A percentile compares a stretch with the other conserved stretches of the same genome.
Evolutionary conservation across 2,329 filamentous ascomycete genomes (phyloP).

Genomic region (Nothophoma quercina): DNA sequence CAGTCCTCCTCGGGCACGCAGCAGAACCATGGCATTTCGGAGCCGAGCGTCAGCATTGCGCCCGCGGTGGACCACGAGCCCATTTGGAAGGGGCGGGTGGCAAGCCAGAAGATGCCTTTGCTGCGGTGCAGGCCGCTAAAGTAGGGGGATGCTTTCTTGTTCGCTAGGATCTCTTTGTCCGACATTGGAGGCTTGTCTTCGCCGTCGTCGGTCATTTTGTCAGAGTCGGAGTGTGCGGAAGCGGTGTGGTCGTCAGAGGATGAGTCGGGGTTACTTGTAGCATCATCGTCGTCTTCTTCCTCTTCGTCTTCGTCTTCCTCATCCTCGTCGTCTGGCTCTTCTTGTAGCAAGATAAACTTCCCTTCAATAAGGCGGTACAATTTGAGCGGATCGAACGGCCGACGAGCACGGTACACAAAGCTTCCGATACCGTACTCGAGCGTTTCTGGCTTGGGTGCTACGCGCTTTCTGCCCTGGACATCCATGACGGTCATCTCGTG

Average conservation of each 20-base stretch:
- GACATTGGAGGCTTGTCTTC: conserved; percentile 45
- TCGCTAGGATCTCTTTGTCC: conserved; percentile 57
- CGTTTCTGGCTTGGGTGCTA: conserved; percentile 74
- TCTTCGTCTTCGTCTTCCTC: conserved; percentile 41
- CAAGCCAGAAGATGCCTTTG: conserved; percentile 68
- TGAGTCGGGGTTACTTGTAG: conserved; percentile 23
- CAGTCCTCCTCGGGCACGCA: conserved; percentile 63
- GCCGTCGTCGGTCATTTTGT: conserved; percentile 38
- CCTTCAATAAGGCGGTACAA: conserved; percentile 53
- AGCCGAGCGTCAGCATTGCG: conserved; percentile 67
- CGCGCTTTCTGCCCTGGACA: conserved; percentile 60
- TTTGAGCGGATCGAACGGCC: conserved; percentile 52
- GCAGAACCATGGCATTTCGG: conserved; percentile 67
- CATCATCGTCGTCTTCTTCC: conserved; percentile 10
- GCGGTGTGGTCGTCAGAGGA: conserved; percentile 23
- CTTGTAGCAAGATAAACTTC: conserved; percentile 54
- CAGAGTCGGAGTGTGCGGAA: conserved; percentile 25
- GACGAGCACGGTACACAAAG: conserved; percentile 70
- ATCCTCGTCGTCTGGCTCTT: conserved; percentile 45
- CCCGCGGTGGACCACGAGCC: conserved; percentile 72
- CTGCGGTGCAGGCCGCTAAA: conserved; percentile 67
- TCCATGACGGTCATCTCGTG: conserved; percentile 72
- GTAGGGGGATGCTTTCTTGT: conserved; percentile 62
- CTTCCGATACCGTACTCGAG: conserved; percentile 76
- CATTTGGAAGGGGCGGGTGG: conserved; percentile 63